phyloP scores from a whole-genome alignment of 2,329 filamentous ascomycete genomes.

The Sodiomyces alkalinus region DNA sequence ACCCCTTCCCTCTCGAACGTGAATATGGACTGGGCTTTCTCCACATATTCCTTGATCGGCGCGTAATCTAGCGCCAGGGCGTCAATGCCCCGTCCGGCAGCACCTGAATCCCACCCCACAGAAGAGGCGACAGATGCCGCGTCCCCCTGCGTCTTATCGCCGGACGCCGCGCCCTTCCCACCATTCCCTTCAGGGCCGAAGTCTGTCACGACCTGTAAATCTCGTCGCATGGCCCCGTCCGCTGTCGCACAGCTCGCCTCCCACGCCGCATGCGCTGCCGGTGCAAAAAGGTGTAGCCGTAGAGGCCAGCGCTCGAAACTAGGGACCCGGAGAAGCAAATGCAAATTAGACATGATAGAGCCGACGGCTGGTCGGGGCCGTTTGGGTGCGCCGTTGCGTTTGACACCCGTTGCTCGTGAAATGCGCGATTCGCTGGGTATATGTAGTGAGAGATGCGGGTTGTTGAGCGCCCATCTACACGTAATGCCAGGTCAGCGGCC shows the following conservation, averaged over 20 bases:
- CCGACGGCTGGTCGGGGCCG: conserved; percentile 45
- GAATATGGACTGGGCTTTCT: conserved; percentile 38
- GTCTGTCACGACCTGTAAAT: conserved; percentile 42
- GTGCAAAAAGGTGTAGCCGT: conserved; percentile 60
- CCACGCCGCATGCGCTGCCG: conserved; percentile 59
- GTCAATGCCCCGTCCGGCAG: conserved; percentile 30
- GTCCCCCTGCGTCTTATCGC: not conserved
- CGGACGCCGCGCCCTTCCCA: not conserved
- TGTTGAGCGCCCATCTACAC: conserved; percentile 76
- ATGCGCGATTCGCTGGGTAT: conserved; percentile 52
- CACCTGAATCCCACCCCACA: conserved; percentile 1
- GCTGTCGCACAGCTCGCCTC: conserved; percentile 35
- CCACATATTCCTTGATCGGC: conserved; percentile 35
- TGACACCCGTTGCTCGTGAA: conserved; percentile 31
- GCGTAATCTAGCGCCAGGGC: conserved; percentile 39
- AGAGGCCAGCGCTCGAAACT: conserved; percentile 80
- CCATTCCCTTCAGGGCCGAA: conserved; percentile 18
- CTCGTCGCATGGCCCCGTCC: conserved; percentile 27
- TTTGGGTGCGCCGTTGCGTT: conserved; percentile 37
- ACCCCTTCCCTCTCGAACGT: conserved; percentile 38
- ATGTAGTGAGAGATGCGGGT: conserved; percentile 67
- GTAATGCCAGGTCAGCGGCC: not conserved
- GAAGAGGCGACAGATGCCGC: conserved; percentile 2
- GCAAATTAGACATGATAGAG: conserved; percentile 64
- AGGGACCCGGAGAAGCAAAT: conserved; percentile 61